Percentiles rank a stretch among this genome's conserved stretches.
Conservation (phyloP, 2,329 filamentous ascomycete genomes). For the Xylaria arbuscula region DNA sequence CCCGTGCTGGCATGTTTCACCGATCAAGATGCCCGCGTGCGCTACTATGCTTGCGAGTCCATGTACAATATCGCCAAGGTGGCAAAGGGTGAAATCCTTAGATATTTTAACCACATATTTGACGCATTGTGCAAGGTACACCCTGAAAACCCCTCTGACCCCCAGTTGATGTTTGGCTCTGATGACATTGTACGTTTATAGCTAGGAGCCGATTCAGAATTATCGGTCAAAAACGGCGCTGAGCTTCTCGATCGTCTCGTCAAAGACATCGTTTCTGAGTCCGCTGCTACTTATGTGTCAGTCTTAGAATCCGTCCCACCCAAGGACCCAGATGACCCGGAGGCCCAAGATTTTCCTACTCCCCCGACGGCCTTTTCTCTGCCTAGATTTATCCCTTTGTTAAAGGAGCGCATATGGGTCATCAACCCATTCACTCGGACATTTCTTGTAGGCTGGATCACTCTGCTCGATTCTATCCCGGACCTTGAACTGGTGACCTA, state of each 20-base stretch:
- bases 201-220: conserved; percentile 94
- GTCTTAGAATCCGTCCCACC: conserved; percentile 71
- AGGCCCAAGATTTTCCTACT: conserved; percentile 54
- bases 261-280: conserved; percentile 96
- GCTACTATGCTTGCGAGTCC: conserved; percentile 98
- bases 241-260: conserved; percentile 94
- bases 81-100: conserved; percentile 94
- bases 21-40: conserved; percentile 95
- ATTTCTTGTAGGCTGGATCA: conserved; percentile 97
- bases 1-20: conserved; percentile 97
- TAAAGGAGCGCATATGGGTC: conserved; percentile 94
- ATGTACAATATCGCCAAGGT: conserved; percentile 99
- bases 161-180: conserved; percentile 9
- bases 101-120: conserved; percentile 99
- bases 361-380: conserved; percentile 92
- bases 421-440: conserved; percentile 94
- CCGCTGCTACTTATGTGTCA: conserved; percentile 93
- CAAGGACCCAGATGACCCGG: conserved; percentile 55
- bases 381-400: conserved; percentile 86
- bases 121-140: conserved; percentile 93
- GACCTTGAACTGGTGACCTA: conserved; percentile 95
- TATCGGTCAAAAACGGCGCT: conserved; percentile 97
- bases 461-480: conserved; percentile 92
- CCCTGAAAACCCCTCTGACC: neutral
- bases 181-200: conserved; percentile 52